These are phyloP conservation scores for Starmerella stigmatis DNA, from an alignment of 805 yeast species.

Conservation along the genomic window DNA sequence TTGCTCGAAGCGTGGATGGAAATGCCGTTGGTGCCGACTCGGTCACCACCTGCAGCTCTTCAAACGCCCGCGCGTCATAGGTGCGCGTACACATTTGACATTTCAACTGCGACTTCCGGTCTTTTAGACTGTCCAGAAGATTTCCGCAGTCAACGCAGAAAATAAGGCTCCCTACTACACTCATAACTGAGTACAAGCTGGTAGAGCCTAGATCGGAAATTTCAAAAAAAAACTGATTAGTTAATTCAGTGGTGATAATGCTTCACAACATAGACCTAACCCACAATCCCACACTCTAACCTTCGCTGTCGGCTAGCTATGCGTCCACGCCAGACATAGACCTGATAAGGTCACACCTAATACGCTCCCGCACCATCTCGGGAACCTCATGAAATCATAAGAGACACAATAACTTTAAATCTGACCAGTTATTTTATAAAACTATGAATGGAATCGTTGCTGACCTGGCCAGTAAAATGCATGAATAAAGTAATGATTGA, in stretches of 20 bases:
- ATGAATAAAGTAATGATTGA: too few species aligned
- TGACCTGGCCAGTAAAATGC: too few species aligned
- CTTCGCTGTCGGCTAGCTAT: too few species aligned
- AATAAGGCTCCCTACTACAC: constrained; percentile 88
- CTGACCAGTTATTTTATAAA: too few species aligned
- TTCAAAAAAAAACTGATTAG: neutral
- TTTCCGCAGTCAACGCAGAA: constrained; percentile 92
- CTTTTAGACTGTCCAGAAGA: constrained; percentile 58
- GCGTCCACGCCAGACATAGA: too few species aligned
- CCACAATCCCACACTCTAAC: too few species aligned
- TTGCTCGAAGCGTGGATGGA: constrained; percentile 72
- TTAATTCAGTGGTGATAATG: neutral
- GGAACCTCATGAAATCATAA: too few species aligned
- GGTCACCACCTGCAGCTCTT: constrained; percentile 76
- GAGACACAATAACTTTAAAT: too few species aligned
- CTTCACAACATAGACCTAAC: too few species aligned
- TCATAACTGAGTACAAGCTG: constrained; percentile 47
- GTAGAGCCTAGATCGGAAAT: neutral
- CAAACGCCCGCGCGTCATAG: constrained; percentile 44
- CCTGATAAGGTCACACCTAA: too few species aligned
- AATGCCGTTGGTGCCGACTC: constrained; percentile 85
- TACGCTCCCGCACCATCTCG: too few species aligned
- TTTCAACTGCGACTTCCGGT: constrained; percentile 27
- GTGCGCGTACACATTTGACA: constrained; percentile 46
- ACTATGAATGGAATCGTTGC: too few species aligned